Evolutionary conservation across 2,329 filamentous ascomycete genomes (phyloP).

Genomic region (Daldinia sp.): DNA sequence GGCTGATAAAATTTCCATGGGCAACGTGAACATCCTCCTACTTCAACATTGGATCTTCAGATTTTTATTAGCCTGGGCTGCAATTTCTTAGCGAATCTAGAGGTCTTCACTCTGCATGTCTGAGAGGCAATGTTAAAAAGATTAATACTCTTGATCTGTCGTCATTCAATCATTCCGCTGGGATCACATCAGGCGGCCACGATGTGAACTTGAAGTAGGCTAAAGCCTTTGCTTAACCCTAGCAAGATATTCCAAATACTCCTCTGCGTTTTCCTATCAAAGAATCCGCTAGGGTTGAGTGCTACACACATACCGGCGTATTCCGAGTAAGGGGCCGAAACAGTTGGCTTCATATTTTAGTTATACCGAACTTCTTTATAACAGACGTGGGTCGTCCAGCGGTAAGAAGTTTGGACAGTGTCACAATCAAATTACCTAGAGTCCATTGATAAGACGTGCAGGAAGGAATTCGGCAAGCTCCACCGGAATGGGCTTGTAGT

Average conservation of each 20-base stretch:
- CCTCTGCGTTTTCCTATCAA: background rate
- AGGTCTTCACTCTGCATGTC: too few species aligned
- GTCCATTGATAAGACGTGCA: background rate
- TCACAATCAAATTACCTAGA: too few species aligned
- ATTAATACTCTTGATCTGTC: background rate
- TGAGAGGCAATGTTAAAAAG: background rate
- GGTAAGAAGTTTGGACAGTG: too few species aligned
- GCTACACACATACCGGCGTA: background rate
- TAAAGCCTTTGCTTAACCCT: background rate
- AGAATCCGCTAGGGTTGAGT: background rate
- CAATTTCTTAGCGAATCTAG: background rate
- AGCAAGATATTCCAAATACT: background rate
- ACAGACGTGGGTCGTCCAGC: too few species aligned
- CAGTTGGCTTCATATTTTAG: background rate
- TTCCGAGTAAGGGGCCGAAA: background rate
- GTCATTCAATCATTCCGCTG: background rate
- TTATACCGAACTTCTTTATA: too few species aligned
- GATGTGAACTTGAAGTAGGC: background rate
- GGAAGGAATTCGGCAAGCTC: background rate
- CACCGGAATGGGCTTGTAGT: background rate
- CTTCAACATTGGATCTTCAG: constrained; percentile 48
- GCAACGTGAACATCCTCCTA: constrained; percentile 48
- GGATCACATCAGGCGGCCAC: background rate
- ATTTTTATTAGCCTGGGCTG: constrained; percentile 47
- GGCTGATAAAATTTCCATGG: constrained; percentile 53